A percentile compares a stretch with the other conserved stretches of the same genome.
These are phyloP conservation scores for Cryomyces antarcticus DNA, from an alignment of 495 filamentous ascomycete genomes.

Conservation along the genomic window DNA sequence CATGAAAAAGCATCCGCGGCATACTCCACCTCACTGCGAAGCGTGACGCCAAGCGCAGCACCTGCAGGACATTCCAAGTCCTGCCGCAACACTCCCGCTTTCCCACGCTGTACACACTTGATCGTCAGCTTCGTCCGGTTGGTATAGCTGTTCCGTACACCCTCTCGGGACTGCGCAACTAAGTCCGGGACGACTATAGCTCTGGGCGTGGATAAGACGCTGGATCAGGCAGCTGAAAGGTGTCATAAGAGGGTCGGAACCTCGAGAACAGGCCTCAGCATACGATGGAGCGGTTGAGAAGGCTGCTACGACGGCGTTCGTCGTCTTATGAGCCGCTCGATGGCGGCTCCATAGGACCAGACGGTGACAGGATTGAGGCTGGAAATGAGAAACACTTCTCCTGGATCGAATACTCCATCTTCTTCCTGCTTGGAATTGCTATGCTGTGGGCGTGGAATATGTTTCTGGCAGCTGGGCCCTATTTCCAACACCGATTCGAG, in stretches of 20 bases:
- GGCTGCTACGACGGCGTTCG: slow-evolving; percentile 5
- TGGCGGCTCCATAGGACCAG: slow-evolving; percentile 7
- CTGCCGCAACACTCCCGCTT: too few species aligned
- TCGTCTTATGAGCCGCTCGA: slow-evolving; percentile 17
- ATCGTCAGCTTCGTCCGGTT: too few species aligned
- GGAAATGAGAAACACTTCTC: slow-evolving; percentile 11
- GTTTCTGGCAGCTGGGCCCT: slow-evolving; percentile 89
- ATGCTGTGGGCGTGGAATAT: slow-evolving; percentile 99
- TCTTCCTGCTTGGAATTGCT: slow-evolving; percentile 66
- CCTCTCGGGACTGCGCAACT: too few species aligned
- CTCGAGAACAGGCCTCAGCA: not conserved
- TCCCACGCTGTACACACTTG: too few species aligned
- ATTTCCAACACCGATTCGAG: slow-evolving; percentile 71
- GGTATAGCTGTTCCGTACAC: too few species aligned
- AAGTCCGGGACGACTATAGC: too few species aligned
- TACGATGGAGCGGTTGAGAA: slow-evolving; percentile 16
- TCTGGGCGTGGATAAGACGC: not conserved
- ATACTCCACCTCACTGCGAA: too few species aligned
- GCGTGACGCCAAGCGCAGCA: too few species aligned
- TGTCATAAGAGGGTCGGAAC: not conserved
- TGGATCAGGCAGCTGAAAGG: not conserved
- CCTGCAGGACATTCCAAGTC: too few species aligned
- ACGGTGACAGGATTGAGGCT: slow-evolving; percentile 9
- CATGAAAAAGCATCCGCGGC: too few species aligned
- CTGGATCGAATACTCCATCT: slow-evolving; percentile 66